A percentile compares a stretch with the other conserved stretches of the same genome.
Conservation (phyloP, 805 yeast genomes). For the Yarrowia osloensis region DNA sequence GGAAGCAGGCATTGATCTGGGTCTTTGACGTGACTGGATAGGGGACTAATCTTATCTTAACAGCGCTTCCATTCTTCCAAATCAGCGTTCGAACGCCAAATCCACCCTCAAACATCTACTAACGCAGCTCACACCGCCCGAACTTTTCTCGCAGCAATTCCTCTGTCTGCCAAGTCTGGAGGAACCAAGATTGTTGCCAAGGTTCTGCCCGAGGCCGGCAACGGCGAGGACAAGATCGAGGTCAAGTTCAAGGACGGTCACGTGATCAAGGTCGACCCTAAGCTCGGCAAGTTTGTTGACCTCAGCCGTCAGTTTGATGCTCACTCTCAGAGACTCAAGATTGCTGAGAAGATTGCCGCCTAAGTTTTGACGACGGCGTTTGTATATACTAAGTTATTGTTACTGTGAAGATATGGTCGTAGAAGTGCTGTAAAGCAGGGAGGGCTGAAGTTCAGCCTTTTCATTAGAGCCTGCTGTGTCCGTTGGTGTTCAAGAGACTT, state of each 20-base stretch:
- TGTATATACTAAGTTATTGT: conserved; percentile 29
- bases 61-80: no score
- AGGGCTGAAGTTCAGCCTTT: no score
- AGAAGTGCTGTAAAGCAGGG: neutral
- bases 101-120: neutral
- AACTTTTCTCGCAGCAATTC: conserved; percentile 27
- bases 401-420: neutral
- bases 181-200: conserved; percentile 29
- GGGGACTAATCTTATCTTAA: no score
- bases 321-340: conserved; percentile 71
- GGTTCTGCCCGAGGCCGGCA: conserved; percentile 25
- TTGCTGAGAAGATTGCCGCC: conserved; percentile 51
- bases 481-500: no score
- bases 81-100: neutral
- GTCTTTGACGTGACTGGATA: no score
- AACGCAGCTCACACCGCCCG: conserved; percentile 30
- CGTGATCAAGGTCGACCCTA: conserved; percentile 65
- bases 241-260: conserved; percentile 57
- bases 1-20: neutral
- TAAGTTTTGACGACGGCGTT: neutral
- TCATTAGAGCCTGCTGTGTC: no score
- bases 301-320: conserved; percentile 63
- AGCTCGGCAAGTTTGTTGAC: conserved; percentile 54
- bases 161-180: conserved; percentile 25
- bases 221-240: conserved; percentile 27